phyloP scores from a whole-genome alignment of 345 rosid species.

The Linum tenue region DNA sequence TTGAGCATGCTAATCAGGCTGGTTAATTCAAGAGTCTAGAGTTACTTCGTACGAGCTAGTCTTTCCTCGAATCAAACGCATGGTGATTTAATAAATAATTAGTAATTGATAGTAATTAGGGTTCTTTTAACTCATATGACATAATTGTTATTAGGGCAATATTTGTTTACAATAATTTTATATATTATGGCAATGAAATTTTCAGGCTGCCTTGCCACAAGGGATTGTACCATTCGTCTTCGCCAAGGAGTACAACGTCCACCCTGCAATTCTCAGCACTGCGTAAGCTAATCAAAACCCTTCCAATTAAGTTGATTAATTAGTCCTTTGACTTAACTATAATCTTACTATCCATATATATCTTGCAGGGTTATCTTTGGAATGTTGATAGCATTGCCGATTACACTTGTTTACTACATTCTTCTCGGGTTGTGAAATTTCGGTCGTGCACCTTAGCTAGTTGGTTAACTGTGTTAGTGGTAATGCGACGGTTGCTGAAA shows the following conservation, averaged over 20 bases:
- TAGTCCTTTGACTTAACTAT: background rate
- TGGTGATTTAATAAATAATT: too few species aligned
- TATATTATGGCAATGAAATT: background rate
- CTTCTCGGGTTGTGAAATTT: background rate
- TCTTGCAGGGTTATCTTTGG: constrained; percentile 1
- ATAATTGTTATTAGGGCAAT: too few species aligned
- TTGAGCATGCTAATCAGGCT: too few species aligned
- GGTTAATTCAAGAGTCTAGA: too few species aligned
- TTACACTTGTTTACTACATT: constrained; percentile 3
- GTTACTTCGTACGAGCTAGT: too few species aligned
- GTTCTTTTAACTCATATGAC: too few species aligned
- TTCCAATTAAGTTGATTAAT: background rate
- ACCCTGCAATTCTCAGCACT: constrained; percentile 2
- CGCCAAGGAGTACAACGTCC: constrained; percentile 3
- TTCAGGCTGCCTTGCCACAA: constrained; percentile 1
- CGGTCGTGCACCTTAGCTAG: background rate
- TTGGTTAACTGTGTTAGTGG: too few species aligned
- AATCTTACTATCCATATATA: background rate
- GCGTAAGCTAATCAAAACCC: background rate
- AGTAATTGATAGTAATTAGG: too few species aligned
- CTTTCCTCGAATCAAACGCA: too few species aligned
- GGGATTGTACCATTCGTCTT: constrained; percentile 1
- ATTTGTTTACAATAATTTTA: background rate
- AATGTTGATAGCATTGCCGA: constrained; percentile 1
- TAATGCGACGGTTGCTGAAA: too few species aligned